Percentiles rank a stretch among this genome's conserved stretches.
phyloP scores from a whole-genome alignment of 345 rosid genomes.

The Microthlaspi erraticum region DNA sequence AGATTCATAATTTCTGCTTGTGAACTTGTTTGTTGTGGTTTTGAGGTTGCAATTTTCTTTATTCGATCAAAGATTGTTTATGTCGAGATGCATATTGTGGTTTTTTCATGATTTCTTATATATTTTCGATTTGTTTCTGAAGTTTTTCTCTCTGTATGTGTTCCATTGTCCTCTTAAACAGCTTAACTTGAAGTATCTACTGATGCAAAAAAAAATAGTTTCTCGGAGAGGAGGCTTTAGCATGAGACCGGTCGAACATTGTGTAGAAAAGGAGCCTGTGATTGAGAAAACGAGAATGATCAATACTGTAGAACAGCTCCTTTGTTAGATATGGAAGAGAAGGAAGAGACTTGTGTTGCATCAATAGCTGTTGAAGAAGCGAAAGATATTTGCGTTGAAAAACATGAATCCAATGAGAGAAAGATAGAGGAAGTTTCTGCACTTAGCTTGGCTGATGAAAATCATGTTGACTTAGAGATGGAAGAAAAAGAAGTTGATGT shows the following conservation, averaged over 20 bases:
- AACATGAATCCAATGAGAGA: not conserved
- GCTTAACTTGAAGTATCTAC: not conserved
- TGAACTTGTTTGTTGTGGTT: too few relatives aligned
- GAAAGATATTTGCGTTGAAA: not conserved
- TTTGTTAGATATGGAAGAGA: not conserved
- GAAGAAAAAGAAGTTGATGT: conserved; percentile 6
- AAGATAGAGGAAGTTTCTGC: conserved; percentile 18
- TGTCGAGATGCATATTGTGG: too few relatives aligned
- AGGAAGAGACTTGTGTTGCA: conserved; percentile 7
- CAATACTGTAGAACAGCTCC: not conserved
- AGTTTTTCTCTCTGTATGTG: not conserved
- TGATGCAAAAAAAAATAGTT: conserved; percentile 23
- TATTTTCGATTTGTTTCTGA: too few relatives aligned
- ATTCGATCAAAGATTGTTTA: too few relatives aligned
- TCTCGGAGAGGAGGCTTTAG: not conserved
- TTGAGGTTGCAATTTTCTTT: not conserved
- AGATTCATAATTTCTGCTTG: not conserved
- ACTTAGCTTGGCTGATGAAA: not conserved
- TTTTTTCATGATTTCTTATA: not conserved
- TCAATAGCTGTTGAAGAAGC: not conserved
- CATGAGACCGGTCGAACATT: conserved; percentile 34
- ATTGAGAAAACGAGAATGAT: conserved; percentile 26
- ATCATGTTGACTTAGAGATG: conserved; percentile 1
- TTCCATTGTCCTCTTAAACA: not conserved
- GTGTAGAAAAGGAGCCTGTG: conserved; percentile 24